Base-by-base conservation (phyloP, 306 rosid species). In the Corylus americana region DNA sequence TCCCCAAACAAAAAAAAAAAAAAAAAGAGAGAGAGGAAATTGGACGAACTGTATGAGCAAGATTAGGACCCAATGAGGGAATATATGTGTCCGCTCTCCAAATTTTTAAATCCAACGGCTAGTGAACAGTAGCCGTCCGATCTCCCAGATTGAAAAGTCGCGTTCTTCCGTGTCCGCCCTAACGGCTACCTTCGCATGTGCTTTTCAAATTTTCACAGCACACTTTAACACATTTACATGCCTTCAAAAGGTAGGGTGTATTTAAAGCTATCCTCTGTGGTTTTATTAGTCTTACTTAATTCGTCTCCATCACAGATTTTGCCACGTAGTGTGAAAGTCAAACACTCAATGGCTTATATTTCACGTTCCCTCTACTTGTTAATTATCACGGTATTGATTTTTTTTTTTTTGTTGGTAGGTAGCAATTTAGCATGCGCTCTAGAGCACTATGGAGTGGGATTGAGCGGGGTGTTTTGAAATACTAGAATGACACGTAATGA, bases 131-230 rank as follows among this genome's bases (percentile, higher is more conserved):
- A 42, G 59, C 87, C 89, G 85, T 74, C 13, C 11, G 85, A 80
- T 86, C 76, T 14, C 55, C 16, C 64, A 16, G 70, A 80, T 80
- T 12, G 81, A 78, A 80, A 86, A 83, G 89, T 83, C 85, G 89
- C 85, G 57, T 55, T 75, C 75, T 81, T 74, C 47, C 35, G 55
- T 11, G 61, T 66, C 72, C 20, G 62, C 25, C 83, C 35, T 66
- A 86, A 86, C 87, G 87, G 87, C 75, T 73, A 83, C 80, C 77
- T 83, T 63, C 3, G 63, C 89, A 83, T 74, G 85, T 83, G 89
- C 72, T 61, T 80, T 86, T 74, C 62, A 86, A 81, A 50, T 17
- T 74, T 55, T 48, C 18, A 20, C 18, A 39, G 18, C 0, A 39
- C 6, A 10, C 18, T 17, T 6, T 35, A 49, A 59, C 66, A 3